These are phyloP conservation scores for Leccinum imitatum DNA, from an alignment of 768 basidiomycete genomes.

Conservation along the genomic window DNA sequence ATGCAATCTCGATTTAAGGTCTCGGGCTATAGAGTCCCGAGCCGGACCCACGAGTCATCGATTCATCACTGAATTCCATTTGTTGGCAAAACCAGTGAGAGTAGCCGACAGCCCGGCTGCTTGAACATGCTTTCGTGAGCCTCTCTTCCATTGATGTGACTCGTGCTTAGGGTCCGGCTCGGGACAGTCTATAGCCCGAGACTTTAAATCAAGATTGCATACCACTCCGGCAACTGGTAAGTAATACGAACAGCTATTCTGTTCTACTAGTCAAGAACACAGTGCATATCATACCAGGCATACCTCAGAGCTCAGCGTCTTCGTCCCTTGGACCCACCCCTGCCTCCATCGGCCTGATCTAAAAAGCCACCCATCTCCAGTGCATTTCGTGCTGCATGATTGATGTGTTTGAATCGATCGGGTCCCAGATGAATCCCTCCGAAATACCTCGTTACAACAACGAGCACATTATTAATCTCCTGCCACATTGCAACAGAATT, in stretches of 20 bases:
- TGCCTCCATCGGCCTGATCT: slow-evolving; percentile 42
- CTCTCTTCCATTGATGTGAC: not conserved
- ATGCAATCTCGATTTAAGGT: too few species aligned
- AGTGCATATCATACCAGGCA: not conserved
- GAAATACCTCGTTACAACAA: slow-evolving; percentile 92
- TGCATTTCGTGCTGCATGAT: slow-evolving; percentile 91
- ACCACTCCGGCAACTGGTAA: too few species aligned
- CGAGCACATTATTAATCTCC: slow-evolving; percentile 82
- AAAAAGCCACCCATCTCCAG: slow-evolving; percentile 87
- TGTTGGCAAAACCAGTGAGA: too few species aligned
- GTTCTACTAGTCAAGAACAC: not conserved
- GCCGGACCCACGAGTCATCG: too few species aligned
- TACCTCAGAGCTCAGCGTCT: slow-evolving; percentile 19
- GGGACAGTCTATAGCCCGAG: too few species aligned
- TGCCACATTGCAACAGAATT: slow-evolving; percentile 27
- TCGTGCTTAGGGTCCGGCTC: too few species aligned
- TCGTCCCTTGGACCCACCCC: slow-evolving; percentile 24
- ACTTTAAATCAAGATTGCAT: too few species aligned
- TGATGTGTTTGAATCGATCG: slow-evolving; percentile 91
- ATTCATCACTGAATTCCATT: too few species aligned
- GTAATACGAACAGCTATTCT: too few species aligned
- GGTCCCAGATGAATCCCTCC: slow-evolving; percentile 91
- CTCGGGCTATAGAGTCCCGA: too few species aligned
- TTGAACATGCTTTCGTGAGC: not conserved
- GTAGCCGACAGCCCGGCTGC: too few species aligned